These are phyloP conservation scores for Kernera saxatilis DNA, from an alignment of 345 rosid genomes.

Conservation along the genomic window DNA sequence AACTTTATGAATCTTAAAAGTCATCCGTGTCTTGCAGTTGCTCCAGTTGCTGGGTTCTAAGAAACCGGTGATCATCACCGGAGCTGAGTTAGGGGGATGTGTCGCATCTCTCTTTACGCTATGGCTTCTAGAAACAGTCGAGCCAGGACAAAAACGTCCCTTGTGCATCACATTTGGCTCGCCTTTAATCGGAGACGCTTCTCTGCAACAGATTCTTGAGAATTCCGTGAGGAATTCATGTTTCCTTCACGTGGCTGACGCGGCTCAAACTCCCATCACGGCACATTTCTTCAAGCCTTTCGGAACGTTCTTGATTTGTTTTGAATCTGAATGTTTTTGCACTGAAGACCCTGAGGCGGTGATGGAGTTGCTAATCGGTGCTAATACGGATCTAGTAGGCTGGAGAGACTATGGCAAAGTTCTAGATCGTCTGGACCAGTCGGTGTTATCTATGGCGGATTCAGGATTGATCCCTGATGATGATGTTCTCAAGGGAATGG, in stretches of 20 bases:
- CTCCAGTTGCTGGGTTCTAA: neutral
- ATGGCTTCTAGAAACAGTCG: constrained; percentile 44
- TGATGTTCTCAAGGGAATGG: constrained; percentile 20
- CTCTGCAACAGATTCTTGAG: constrained; percentile 35
- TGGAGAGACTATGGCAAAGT: constrained; percentile 12
- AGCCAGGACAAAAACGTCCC: constrained; percentile 22
- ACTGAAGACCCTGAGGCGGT: constrained; percentile 45
- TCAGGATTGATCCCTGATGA: neutral
- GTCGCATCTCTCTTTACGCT: constrained; percentile 66
- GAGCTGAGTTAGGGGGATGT: constrained; percentile 55
- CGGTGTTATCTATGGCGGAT: neutral
- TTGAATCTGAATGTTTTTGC: constrained; percentile 34
- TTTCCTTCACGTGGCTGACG: constrained; percentile 43
- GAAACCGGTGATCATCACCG: constrained; percentile 43
- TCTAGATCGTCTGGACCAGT: neutral
- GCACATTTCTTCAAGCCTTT: constrained; percentile 34
- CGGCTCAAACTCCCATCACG: neutral
- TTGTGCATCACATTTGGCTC: constrained; percentile 73
- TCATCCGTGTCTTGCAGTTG: neutral
- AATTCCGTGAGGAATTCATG: constrained; percentile 38
- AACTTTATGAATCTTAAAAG: neutral
- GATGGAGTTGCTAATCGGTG: constrained; percentile 9
- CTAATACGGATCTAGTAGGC: neutral
- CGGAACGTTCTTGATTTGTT: constrained; percentile 47
- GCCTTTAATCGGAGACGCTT: constrained; percentile 44